Evolutionary conservation across 1,284 basidiomycete species (phyloP), one percentile per base, ranked within the genome.

Genomic region (Puccinia horiana): DNA sequence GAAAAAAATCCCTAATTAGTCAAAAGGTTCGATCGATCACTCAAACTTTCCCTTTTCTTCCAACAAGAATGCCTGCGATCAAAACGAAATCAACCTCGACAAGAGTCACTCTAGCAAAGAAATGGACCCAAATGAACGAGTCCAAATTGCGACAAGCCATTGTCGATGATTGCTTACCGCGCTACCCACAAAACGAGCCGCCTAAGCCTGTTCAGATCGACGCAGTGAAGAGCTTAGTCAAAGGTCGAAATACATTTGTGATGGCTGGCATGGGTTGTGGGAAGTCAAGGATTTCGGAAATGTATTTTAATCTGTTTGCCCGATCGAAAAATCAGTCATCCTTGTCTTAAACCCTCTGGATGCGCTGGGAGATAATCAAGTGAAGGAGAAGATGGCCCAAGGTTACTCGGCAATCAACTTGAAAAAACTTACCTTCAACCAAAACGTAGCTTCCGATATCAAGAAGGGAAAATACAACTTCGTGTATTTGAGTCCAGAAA

Each of bases 221-320:
- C n/a, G 65, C 35, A 6, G 40, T 42, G 23, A 42, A 37, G 14
- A 35, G 23, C 23, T 23, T 69, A 6, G 65, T 69, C 20, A 8
- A n/a, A 16, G 6, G 23, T 23, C 18, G 35, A 23, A 69, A 69
- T 35, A 29, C 35, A 9, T 69, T 69, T n/a, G n/a, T 69, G 65
- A 35, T 69, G 65, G 69, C 58, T n/a, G 58, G 58, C 14, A 63
- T n/a, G 3, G 58, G 58, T 12, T 63, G 16, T 63, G 58, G 58
- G 6, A 63, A 63, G 29, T 32, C 58, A 5, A 5, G 58, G 16
- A 37, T 63, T 2, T 29, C 26, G 26, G 69, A 72, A n/a, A 42
- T 72, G 29, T 42, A 44, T n/a, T 26, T 42, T 4, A 6, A 23
- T 11, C 69, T 72, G 8, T 42, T 72, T 72, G 35, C 69, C 5